Conservation (phyloP, 805 yeast genomes). For the Wickerhamomyces chambardii region DNA sequence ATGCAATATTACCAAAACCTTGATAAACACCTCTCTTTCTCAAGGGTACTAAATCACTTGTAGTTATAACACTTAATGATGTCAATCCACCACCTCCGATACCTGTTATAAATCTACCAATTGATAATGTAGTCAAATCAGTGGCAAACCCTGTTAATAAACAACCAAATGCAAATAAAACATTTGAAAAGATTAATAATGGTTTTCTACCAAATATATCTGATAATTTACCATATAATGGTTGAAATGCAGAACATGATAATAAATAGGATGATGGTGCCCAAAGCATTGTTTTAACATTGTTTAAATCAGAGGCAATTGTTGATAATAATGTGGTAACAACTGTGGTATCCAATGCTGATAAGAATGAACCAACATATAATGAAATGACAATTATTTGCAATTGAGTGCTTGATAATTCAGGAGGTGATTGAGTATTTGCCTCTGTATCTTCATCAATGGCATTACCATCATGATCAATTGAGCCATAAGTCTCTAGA, state of each 20-base stretch:
- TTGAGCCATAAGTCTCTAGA: background rate
- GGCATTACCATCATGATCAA: no score
- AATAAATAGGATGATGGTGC: conserved; percentile 57
- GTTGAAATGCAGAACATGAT: conserved; percentile 60
- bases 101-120: conserved; percentile 68
- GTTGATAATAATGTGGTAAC: conserved; percentile 54
- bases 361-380: conserved; percentile 37
- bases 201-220: conserved; percentile 56
- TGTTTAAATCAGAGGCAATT: conserved; percentile 57
- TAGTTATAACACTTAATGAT: conserved; percentile 59
- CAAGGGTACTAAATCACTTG: conserved; percentile 69
- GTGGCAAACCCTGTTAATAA: conserved; percentile 24
- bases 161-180: conserved; percentile 34
- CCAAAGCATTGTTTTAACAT: conserved; percentile 56
- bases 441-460: background rate
- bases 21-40: conserved; percentile 73
- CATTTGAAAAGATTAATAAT: conserved; percentile 27
- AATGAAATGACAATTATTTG: conserved; percentile 24
- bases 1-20: conserved; percentile 68
- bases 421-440: background rate
- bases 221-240: conserved; percentile 53
- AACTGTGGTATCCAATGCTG: conserved; percentile 57
- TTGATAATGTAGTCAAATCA: conserved; percentile 20
- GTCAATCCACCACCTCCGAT: conserved; percentile 86
- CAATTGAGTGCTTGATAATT: background rate